These are phyloP conservation scores for Litsea cubeba DNA, from an alignment of 164 flowering plant genomes.

Conservation along the genomic window DNA sequence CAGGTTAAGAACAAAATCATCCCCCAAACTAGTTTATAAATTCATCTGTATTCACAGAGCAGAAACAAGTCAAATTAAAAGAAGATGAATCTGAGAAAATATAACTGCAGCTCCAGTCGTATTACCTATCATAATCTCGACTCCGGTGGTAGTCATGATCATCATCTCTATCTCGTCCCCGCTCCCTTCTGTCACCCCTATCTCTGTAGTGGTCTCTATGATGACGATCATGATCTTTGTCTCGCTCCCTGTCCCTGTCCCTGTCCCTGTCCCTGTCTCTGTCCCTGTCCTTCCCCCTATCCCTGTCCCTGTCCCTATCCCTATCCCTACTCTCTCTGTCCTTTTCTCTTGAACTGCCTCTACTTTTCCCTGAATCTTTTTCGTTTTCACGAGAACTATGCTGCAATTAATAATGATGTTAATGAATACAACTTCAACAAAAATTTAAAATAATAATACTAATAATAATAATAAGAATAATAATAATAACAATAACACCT, in stretches of 20 bases:
- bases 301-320: constrained; percentile 30
- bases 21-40: no score
- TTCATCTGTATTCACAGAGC: not conserved
- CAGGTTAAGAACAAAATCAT: no score
- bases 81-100: not conserved
- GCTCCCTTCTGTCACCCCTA: constrained; percentile 61
- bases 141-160: constrained; percentile 55
- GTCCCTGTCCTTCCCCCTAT: constrained; percentile 29
- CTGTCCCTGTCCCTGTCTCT: not conserved
- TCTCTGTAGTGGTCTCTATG: constrained; percentile 54
- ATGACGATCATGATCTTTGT: constrained; percentile 35
- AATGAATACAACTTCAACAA: not conserved
- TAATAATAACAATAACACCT: not conserved
- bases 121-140: constrained; percentile 66
- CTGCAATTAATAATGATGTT: constrained; percentile 23
- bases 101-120: not conserved
- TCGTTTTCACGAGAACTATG: constrained; percentile 54
- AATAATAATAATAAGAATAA: no score
- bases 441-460: not conserved
- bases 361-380: constrained; percentile 32
- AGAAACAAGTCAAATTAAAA: no score
- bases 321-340: constrained; percentile 44
- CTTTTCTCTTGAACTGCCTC: constrained; percentile 38
- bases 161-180: constrained; percentile 52
- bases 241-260: constrained; percentile 33